These are phyloP conservation scores for Hymenoscyphus fraxineus DNA, from an alignment of 2,329 filamentous ascomycete species.

Conservation along the genomic window DNA sequence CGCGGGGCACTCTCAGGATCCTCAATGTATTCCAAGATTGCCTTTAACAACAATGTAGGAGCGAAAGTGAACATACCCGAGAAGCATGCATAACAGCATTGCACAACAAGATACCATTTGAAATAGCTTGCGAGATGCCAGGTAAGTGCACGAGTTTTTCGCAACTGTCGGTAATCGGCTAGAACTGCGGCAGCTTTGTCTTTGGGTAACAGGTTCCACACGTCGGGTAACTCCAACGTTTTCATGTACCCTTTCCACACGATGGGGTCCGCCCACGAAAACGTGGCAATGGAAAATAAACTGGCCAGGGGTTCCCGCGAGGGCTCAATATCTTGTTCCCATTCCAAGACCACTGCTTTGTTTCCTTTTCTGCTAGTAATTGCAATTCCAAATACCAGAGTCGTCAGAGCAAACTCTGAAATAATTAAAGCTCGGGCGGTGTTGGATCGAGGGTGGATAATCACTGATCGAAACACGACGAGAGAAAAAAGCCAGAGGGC, in stretches of 20 bases:
- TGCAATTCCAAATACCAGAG: conserved; percentile 71
- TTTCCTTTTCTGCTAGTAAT: conserved; percentile 87
- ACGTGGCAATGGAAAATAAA: conserved; percentile 81
- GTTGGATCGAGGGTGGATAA: conserved; percentile 70
- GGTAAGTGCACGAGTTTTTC: conserved; percentile 74
- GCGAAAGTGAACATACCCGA: conserved; percentile 84
- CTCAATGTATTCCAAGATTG: conserved; percentile 93
- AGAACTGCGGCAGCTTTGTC: conserved; percentile 84
- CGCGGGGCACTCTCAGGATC: conserved; percentile 67
- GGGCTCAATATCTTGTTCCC: conserved; percentile 83
- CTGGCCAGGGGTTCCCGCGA: conserved; percentile 85
- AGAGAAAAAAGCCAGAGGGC: conserved; percentile 75
- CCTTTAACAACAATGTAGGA: conserved; percentile 84
- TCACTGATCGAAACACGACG: conserved; percentile 76
- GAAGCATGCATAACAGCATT: conserved; percentile 75
- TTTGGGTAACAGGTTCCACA: conserved; percentile 86
- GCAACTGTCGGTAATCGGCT: conserved; percentile 76
- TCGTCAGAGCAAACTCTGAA: conserved; percentile 69
- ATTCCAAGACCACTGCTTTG: conserved; percentile 80
- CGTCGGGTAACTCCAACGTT: conserved; percentile 74
- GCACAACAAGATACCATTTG: conserved; percentile 67
- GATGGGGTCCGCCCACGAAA: conserved; percentile 85
- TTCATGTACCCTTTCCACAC: conserved; percentile 86
- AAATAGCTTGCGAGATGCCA: conserved; percentile 85
- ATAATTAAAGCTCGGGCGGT: conserved; percentile 63